Evolutionary conservation across 1,139 yeast genomes (phyloP).

Genomic region (Geotrichum phurueaensis): DNA sequence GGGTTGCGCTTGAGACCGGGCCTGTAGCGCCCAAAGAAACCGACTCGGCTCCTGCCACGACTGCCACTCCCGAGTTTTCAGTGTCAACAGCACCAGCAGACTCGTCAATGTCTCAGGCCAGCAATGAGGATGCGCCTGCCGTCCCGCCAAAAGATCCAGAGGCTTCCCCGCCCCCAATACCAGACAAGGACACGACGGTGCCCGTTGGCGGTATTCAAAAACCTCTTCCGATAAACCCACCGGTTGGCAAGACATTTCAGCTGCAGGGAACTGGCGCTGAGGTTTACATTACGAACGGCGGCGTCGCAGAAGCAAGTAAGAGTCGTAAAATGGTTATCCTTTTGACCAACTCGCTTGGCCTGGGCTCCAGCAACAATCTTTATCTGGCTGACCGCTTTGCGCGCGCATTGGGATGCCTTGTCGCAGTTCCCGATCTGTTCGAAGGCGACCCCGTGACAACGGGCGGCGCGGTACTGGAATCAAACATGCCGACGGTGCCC

Average conservation of each 20-base stretch:
- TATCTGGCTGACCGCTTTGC: slow-evolving; percentile 33
- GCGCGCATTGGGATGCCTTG: slow-evolving; percentile 27
- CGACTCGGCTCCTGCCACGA: background rate
- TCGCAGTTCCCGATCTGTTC: slow-evolving; percentile 34
- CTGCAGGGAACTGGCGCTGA: slow-evolving; percentile 11
- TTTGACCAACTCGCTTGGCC: slow-evolving; percentile 34
- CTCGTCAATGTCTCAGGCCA: background rate
- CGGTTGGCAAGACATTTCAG: slow-evolving; percentile 13
- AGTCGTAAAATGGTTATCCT: slow-evolving; percentile 24
- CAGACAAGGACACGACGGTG: background rate
- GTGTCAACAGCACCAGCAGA: background rate
- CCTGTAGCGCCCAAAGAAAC: background rate
- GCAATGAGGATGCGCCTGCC: background rate
- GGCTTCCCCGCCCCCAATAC: background rate
- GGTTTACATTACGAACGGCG: slow-evolving; percentile 16
- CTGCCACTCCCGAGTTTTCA: background rate
- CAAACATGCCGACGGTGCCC: slow-evolving; percentile 28
- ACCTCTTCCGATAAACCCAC: slow-evolving; percentile 8
- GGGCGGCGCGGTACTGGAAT: slow-evolving; percentile 15
- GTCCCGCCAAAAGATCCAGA: background rate
- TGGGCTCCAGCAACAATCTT: slow-evolving; percentile 30
- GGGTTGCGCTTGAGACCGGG: background rate
- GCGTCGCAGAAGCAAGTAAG: slow-evolving; percentile 5
- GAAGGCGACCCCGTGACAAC: slow-evolving; percentile 31
- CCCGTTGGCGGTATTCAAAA: background rate